Conservation (phyloP, 2,329 filamentous ascomycete species). For the Tolypocladium pustulatum region DNA sequence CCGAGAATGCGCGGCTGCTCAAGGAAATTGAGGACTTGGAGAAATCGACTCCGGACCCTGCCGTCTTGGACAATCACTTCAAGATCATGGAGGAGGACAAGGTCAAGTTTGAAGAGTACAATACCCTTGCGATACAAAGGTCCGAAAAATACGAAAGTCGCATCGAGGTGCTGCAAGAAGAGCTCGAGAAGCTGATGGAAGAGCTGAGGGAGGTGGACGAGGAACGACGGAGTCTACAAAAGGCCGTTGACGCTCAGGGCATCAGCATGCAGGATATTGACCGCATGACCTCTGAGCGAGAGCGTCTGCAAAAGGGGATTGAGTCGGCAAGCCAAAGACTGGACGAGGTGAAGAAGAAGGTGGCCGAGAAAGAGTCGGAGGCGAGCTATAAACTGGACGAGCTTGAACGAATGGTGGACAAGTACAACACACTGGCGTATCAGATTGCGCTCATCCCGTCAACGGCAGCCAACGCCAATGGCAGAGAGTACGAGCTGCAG, state of each 20-base stretch:
- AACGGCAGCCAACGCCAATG: conserved; percentile 76
- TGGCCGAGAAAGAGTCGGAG: conserved; percentile 79
- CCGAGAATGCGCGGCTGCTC: conserved; percentile 68
- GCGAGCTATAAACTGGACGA: conserved; percentile 80
- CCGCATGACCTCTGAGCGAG: conserved; percentile 92
- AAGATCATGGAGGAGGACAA: conserved; percentile 92
- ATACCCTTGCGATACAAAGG: conserved; percentile 69
- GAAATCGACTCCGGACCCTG: conserved; percentile 74
- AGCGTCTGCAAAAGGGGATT: conserved; percentile 81
- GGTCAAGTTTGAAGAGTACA: conserved; percentile 92
- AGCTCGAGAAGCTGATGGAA: conserved; percentile 65
- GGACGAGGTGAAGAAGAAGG: conserved; percentile 75
- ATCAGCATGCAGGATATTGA: conserved; percentile 98
- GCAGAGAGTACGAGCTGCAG: conserved; percentile 72
- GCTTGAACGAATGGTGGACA: conserved; percentile 79
- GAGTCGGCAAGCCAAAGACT: conserved; percentile 65
- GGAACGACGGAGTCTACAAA: conserved; percentile 70
- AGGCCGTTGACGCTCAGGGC: conserved; percentile 81
- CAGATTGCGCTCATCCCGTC: conserved; percentile 84
- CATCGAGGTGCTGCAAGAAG: conserved; percentile 72
- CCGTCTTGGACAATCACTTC: conserved; percentile 78
- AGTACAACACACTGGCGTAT: conserved; percentile 90
- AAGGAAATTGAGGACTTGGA: conserved; percentile 86
- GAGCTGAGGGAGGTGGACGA: conserved; percentile 74
- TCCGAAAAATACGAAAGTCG: conserved; percentile 81